Percentiles rank a stretch among this genome's conserved stretches.
Evolutionary conservation across 1,284 basidiomycete species (phyloP).

Genomic region (Microbotryum lychnidis-dioicae): DNA sequence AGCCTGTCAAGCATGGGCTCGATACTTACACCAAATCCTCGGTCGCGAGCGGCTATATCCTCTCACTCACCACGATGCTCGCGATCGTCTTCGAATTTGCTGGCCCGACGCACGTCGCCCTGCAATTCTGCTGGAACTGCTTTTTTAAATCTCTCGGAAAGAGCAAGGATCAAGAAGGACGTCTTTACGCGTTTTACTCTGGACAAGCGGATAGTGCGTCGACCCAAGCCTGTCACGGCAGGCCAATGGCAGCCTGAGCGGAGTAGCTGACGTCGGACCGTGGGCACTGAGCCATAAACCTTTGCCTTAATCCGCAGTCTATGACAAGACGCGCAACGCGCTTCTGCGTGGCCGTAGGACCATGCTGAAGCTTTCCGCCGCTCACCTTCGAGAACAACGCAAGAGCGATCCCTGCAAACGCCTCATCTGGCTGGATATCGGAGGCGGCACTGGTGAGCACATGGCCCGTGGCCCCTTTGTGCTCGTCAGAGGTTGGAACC

Average conservation of each 20-base stretch:
- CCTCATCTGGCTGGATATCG: conserved; percentile 72
- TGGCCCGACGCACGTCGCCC: neutral
- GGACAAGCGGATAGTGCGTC: conserved; percentile 51
- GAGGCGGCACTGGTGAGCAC: conserved; percentile 60
- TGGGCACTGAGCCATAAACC: no score
- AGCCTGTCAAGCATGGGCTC: conserved; percentile 11
- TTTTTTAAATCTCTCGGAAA: conserved; percentile 44
- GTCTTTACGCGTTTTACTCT: conserved; percentile 51
- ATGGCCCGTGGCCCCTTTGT: neutral
- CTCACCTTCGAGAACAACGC: conserved; percentile 53
- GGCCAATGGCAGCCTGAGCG: neutral
- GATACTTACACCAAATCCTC: conserved; percentile 6
- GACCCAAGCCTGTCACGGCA: neutral
- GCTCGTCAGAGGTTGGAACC: neutral
- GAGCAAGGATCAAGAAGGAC: conserved; percentile 37
- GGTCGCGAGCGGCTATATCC: conserved; percentile 3
- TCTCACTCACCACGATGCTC: neutral
- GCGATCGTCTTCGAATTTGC: conserved; percentile 3
- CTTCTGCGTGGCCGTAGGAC: conserved; percentile 62
- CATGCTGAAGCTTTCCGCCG: conserved; percentile 60
- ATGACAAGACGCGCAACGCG: conserved; percentile 55
- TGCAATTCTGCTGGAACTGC: conserved; percentile 29
- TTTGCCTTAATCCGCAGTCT: conserved; percentile 42
- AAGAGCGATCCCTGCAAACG: conserved; percentile 44
- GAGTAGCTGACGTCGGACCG: neutral